Evolutionary conservation across 805 yeast genomes (phyloP).

Genomic region (Dipodascus albidus): DNA sequence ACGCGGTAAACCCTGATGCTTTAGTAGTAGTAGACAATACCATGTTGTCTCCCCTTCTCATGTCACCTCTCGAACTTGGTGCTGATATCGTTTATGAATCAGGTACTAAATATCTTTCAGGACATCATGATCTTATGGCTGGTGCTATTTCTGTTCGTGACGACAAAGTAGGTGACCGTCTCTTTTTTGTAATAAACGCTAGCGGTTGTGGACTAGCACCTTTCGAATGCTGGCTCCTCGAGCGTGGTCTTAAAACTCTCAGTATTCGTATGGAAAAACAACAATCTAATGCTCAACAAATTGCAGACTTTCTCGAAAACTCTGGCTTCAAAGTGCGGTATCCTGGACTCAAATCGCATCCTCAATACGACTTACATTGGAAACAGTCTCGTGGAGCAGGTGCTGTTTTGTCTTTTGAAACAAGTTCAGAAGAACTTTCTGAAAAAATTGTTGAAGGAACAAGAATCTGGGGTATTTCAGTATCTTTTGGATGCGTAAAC

Average conservation of each 20-base stretch:
- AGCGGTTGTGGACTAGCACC: constrained; percentile 90
- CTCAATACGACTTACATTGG: constrained; percentile 69
- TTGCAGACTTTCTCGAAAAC: constrained; percentile 62
- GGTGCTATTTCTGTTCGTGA: constrained; percentile 72
- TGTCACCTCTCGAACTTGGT: constrained; percentile 77
- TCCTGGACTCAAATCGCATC: constrained; percentile 76
- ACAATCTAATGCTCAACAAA: constrained; percentile 63
- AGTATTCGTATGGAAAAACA: constrained; percentile 81
- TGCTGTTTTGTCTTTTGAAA: constrained; percentile 80
- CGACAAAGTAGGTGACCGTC: constrained; percentile 49
- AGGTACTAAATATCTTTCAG: constrained; percentile 85
- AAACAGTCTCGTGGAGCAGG: constrained; percentile 77
- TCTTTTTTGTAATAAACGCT: constrained; percentile 74
- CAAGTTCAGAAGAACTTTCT: constrained; percentile 57
- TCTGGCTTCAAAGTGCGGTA: constrained; percentile 70
- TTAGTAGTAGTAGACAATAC: constrained; percentile 88
- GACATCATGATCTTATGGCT: constrained; percentile 96
- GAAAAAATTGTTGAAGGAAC: constrained; percentile 68
- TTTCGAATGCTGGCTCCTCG: constrained; percentile 81
- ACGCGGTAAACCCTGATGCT: constrained; percentile 52
- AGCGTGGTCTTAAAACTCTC: constrained; percentile 81
- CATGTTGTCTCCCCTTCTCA: constrained; percentile 87
- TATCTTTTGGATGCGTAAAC: constrained; percentile 89
- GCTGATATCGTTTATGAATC: constrained; percentile 89
- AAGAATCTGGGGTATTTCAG: constrained; percentile 76